Conservation (phyloP, 1,284 basidiomycete genomes). For the Puccinia triticina region DNA sequence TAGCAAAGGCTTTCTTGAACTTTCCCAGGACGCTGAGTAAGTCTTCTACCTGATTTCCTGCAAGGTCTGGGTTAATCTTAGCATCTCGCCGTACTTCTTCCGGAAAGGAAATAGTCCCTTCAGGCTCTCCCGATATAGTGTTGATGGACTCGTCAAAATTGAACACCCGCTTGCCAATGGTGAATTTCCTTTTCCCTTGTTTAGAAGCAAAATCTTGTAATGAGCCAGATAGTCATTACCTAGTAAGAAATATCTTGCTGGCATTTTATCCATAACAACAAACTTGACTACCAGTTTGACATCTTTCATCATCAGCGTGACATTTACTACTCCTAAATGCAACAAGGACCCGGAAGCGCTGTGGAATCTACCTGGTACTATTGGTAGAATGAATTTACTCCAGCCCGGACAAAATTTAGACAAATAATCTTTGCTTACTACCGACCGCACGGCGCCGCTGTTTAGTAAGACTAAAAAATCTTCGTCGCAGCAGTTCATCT, state of each 20-base stretch:
- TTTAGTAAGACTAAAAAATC: neutral
- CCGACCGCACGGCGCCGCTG: too few relatives aligned
- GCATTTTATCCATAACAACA: neutral
- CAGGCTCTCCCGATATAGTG: neutral
- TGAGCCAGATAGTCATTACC: neutral
- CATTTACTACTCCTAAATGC: neutral
- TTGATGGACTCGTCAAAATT: slow-evolving; percentile 3
- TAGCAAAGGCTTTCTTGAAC: neutral
- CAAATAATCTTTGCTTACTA: too few relatives aligned
- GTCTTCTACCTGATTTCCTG: neutral
- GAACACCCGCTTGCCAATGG: neutral
- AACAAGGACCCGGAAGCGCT: neutral
- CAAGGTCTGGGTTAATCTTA: too few relatives aligned
- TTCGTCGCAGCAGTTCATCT: neutral
- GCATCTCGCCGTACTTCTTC: too few relatives aligned
- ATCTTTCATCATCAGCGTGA: neutral
- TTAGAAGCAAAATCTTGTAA: neutral
- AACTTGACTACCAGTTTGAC: too few relatives aligned
- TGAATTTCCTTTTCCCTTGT: neutral
- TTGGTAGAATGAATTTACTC: too few relatives aligned
- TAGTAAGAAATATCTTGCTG: neutral
- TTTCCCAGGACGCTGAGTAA: neutral
- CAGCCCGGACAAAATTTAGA: too few relatives aligned
- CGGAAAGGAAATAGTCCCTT: too few relatives aligned
- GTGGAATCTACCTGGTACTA: neutral